phyloP scores from a whole-genome alignment of 2,329 filamentous ascomycete species.

The Zasmidium cellare region DNA sequence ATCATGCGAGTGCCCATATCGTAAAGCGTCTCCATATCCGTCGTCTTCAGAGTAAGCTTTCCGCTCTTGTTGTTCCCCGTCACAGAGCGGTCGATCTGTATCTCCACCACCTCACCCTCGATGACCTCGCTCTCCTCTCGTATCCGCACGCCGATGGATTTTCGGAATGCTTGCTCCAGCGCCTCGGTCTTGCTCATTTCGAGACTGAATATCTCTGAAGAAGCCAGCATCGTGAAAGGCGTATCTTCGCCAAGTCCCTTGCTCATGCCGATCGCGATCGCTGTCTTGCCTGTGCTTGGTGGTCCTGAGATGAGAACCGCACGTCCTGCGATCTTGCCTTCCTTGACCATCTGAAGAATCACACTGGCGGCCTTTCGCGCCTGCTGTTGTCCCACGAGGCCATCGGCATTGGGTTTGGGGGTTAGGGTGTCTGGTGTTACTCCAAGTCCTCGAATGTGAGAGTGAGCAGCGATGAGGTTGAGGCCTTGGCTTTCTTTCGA shows the following conservation, averaged over 20 bases:
- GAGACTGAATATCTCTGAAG: slow-evolving; percentile 95
- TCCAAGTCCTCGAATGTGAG: slow-evolving; percentile 92
- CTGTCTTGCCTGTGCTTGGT: slow-evolving; percentile 96
- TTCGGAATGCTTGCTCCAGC: slow-evolving; percentile 96
- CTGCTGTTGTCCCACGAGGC: slow-evolving; percentile 93
- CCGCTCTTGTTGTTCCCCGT: slow-evolving; percentile 96
- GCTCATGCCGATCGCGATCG: slow-evolving; percentile 98
- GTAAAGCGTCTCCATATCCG: slow-evolving; percentile 99
- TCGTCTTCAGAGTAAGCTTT: slow-evolving; percentile 98
- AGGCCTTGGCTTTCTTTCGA: slow-evolving; percentile 93
- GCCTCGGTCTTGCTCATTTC: slow-evolving; percentile 99
- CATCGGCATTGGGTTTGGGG: slow-evolving; percentile 81
- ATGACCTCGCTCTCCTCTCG: slow-evolving; percentile 99
- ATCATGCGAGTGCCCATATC: slow-evolving; percentile 99
- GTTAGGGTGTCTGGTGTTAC: slow-evolving; percentile 90
- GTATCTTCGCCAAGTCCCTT: slow-evolving; percentile 89
- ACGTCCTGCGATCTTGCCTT: slow-evolving; percentile 95
- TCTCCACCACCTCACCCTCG: slow-evolving; percentile 97
- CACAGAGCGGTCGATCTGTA: slow-evolving; percentile 95
- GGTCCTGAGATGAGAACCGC: slow-evolving; percentile 94
- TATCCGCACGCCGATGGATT: slow-evolving; percentile 96
- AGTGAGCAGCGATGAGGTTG: slow-evolving; percentile 97
- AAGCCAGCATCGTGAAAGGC: slow-evolving; percentile 92
- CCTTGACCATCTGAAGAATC: slow-evolving; percentile 97
- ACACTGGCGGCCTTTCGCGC: slow-evolving; percentile 94